These are phyloP conservation scores for Brassica balearica DNA, from an alignment of 441 rosid genomes.

Conservation along the genomic window DNA sequence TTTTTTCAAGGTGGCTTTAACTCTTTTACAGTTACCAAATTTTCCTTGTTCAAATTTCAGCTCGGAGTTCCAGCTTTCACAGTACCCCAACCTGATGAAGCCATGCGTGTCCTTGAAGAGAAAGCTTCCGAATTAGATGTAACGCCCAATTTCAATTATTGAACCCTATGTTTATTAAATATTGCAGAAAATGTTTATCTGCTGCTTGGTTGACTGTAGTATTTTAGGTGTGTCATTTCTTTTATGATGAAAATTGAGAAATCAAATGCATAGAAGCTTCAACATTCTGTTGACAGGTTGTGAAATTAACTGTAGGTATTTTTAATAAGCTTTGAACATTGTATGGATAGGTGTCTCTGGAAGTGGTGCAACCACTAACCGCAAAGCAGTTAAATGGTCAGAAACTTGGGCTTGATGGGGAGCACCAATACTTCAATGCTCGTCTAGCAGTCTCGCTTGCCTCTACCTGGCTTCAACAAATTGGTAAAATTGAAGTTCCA, in stretches of 20 bases:
- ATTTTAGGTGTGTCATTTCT: background rate
- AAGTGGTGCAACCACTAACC: slow-evolving; percentile 70
- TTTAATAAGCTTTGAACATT: slow-evolving; percentile 27
- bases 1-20: too few relatives aligned
- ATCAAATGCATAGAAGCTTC: slow-evolving; percentile 8
- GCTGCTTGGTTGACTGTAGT: slow-evolving; percentile 21
- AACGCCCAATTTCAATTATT: slow-evolving; percentile 43
- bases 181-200: slow-evolving; percentile 15
- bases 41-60: slow-evolving; percentile 47
- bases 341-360: slow-evolving; percentile 72
- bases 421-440: slow-evolving; percentile 91
- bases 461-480: slow-evolving; percentile 85
- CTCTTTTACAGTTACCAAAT: too few relatives aligned
- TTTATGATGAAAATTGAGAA: slow-evolving; percentile 19
- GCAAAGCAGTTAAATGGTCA: slow-evolving; percentile 62
- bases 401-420: slow-evolving; percentile 91
- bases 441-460: slow-evolving; percentile 87
- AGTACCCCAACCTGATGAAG: slow-evolving; percentile 94
- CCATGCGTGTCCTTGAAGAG: slow-evolving; percentile 89
- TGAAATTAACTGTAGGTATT: background rate
- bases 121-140: slow-evolving; percentile 79
- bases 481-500: slow-evolving; percentile 62
- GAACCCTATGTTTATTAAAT: background rate
- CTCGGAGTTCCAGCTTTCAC: slow-evolving; percentile 87
- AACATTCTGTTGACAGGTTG: slow-evolving; percentile 14